Evolutionary conservation across 345 rosid genomes (phyloP), one percentile per base, ranked within the genome.

Genomic region (Acer negundo): DNA sequence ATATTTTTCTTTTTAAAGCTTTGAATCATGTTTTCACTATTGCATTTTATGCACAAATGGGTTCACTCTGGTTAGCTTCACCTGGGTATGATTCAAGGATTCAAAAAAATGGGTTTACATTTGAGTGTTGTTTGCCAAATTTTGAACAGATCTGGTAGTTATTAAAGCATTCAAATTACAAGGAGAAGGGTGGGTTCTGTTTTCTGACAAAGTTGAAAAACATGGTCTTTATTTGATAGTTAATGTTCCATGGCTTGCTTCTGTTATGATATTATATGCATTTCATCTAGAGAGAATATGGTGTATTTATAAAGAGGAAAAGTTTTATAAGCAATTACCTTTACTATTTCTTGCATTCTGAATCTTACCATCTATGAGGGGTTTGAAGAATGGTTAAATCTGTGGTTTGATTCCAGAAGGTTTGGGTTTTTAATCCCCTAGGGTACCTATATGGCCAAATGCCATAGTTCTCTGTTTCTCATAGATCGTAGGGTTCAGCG

Each of bases 71-170:
- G 4, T 13, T 38, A 10, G 1, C 16, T 47, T 73, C 55, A 22
- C 61, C 38, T 61, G 44, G 15, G 10, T 38, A 11, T 53, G 2
- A 10, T 73, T 22, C 23, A 31, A 31, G 35, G 4, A 31, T 31
- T 31, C 35, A 31, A 31, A 31, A 31, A 31, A 3, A 31, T 31
- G 35, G 35, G 35, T 31, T 31, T 28, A 28, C 31, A 28, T 28
- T 28, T 28, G 31, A 28, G 31, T 28, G 31, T 28, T 28, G 31
- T 2, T 28, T 3, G 35, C 35, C 35, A 31, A 31, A 31, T 31
- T 31, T 31, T 31, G 72, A 40, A 8, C 49, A 38, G 75, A 72
- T 72, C 67, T 59, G 20, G 38, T 42, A 15, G 73, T 70, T 69
- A 15, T 31, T 31, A 31, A 31, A 47, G 40, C 58, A 15, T 26